A percentile compares a stretch with the other conserved stretches of the same genome.
These are phyloP conservation scores for Lunasporangiospora selenospora DNA, from an alignment of 192 early-diverging fungal species.

Conservation along the genomic window DNA sequence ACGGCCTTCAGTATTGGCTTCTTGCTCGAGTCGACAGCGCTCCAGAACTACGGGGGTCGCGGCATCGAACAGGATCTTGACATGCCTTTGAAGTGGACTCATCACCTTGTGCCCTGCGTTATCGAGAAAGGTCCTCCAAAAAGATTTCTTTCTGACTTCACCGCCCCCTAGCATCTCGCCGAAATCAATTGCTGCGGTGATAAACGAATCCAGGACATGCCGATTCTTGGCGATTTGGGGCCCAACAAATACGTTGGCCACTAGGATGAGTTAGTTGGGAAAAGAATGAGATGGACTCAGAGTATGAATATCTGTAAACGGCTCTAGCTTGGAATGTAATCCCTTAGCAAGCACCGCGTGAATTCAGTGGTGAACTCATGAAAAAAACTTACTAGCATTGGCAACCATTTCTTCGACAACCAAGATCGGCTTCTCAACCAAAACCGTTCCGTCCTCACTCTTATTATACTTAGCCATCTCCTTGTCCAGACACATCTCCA, in stretches of 20 bases:
- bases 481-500: constrained; percentile 18
- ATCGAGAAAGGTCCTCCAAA: constrained; percentile 2
- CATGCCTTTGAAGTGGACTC: constrained; percentile 20
- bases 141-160: not conserved
- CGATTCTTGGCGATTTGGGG: constrained; percentile 25
- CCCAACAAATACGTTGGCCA: constrained; percentile 33
- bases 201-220: constrained; percentile 25
- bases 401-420: constrained; percentile 41
- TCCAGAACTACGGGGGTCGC: constrained; percentile 24
- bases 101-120: constrained; percentile 1
- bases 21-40: constrained; percentile 22
- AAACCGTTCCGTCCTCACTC: constrained; percentile 10
- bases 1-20: constrained; percentile 5
- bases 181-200: constrained; percentile 22
- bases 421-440: constrained; percentile 10
- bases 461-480: not conserved
- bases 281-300: constrained; percentile 10
- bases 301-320: not conserved
- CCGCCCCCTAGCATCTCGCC: constrained; percentile 9
- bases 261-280: constrained; percentile 9
- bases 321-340: not conserved
- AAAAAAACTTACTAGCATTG: constrained; percentile 33
- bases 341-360: not conserved
- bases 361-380: not conserved
- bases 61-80: constrained; percentile 13